Conservation (phyloP, 169 alveolate genomes). For the Cryptosporidium baileyi region DNA sequence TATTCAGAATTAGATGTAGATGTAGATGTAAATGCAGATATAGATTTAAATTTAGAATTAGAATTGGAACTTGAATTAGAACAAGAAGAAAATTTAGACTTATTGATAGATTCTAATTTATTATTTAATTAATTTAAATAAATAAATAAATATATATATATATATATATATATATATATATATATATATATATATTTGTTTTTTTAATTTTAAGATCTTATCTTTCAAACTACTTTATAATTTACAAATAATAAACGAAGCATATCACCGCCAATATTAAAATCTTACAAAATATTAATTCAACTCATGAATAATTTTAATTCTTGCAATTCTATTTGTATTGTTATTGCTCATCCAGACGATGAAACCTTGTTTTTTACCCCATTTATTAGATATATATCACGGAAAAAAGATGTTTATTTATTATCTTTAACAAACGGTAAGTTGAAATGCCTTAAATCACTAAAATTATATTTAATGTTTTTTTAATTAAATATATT, state of each 20-base stretch:
- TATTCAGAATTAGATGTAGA: background rate
- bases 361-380: constrained; percentile 62
- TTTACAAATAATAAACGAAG: no score
- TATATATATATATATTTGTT: no score
- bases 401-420: background rate
- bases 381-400: constrained; percentile 8
- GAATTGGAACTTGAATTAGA: background rate
- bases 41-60: background rate
- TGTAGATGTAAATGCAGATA: background rate
- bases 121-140: no score
- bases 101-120: background rate
- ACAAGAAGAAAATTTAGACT: background rate
- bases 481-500: background rate
- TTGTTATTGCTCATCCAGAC: constrained; percentile 60
- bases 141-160: no score
- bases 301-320: background rate
- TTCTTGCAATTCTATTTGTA: background rate
- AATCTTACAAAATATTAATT: no score
- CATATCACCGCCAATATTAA: no score
- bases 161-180: no score
- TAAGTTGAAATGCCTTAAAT: background rate
- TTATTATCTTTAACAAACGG: constrained; percentile 56
- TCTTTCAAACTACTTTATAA: no score
- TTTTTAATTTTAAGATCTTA: no score
- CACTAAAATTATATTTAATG: background rate